These are phyloP conservation scores for Apiotrichum siamense DNA, from an alignment of 1,284 basidiomycete species.

Conservation along the genomic window DNA sequence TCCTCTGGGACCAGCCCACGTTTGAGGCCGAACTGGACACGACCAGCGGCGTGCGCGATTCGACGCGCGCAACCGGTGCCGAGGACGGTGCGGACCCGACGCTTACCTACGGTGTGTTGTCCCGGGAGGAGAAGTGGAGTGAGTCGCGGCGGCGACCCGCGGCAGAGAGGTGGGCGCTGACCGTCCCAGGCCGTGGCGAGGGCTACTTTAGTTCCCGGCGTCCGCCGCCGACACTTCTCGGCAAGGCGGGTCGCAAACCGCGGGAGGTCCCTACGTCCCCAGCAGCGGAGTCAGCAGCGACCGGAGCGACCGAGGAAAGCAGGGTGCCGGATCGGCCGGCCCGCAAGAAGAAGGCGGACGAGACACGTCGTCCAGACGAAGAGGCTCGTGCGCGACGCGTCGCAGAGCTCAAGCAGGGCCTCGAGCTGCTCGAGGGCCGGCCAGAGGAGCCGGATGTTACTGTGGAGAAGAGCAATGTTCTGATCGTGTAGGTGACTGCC, in stretches of 20 bases:
- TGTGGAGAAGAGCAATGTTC: conserved; percentile 89
- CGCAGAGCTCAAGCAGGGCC: conserved; percentile 15
- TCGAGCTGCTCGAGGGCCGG: background rate
- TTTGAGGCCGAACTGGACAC: conserved; percentile 23
- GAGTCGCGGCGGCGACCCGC: conserved; percentile 23
- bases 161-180: no score
- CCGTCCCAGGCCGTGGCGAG: conserved; percentile 32
- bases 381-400: conserved; percentile 16
- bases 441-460: conserved; percentile 22
- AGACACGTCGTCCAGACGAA: conserved; percentile 5
- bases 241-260: conserved; percentile 8
- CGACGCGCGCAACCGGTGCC: conserved; percentile 25
- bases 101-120: conserved; percentile 31
- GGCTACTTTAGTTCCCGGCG: conserved; percentile 47
- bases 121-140: conserved; percentile 39
- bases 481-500: conserved; percentile 66
- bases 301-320: background rate
- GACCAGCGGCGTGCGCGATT: conserved; percentile 23
- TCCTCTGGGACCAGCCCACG: conserved; percentile 22
- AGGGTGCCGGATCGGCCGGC: background rate
- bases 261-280: background rate
- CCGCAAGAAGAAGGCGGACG: conserved; percentile 3
- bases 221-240: conserved; percentile 46
- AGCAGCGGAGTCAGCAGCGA: no score
- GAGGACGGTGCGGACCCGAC: conserved; percentile 35